Conservation (phyloP, 495 filamentous ascomycete genomes). For the Chaetomium tenue region DNA sequence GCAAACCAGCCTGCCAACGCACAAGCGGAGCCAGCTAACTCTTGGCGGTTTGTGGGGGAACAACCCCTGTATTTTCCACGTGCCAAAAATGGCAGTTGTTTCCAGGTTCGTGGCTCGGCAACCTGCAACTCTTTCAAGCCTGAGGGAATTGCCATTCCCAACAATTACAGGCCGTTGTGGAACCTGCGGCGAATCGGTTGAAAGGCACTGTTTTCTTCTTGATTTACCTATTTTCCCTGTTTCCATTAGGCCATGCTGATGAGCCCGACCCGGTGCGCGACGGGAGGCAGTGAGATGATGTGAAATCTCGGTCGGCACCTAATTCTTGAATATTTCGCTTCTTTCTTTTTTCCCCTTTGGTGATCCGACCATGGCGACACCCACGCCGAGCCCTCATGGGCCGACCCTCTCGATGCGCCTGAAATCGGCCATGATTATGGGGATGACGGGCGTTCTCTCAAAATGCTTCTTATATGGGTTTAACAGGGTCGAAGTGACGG, state of each 20-base stretch:
- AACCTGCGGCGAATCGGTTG: slow-evolving; percentile 7
- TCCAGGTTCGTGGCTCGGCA: slow-evolving; percentile 10
- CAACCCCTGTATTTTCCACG: slow-evolving; percentile 9
- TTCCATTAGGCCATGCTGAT: background rate
- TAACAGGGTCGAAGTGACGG: slow-evolving; percentile 62
- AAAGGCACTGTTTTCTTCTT: background rate
- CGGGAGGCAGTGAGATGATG: slow-evolving; percentile 1
- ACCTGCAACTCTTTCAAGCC: slow-evolving; percentile 4
- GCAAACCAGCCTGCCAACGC: no score
- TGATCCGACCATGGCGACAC: slow-evolving; percentile 15
- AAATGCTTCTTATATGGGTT: slow-evolving; percentile 49
- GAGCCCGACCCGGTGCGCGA: background rate
- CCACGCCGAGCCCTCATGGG: slow-evolving; percentile 25
- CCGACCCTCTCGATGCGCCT: slow-evolving; percentile 55
- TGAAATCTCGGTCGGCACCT: background rate
- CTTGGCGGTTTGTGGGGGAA: slow-evolving; percentile 15
- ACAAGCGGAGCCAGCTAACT: background rate
- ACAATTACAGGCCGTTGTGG: slow-evolving; percentile 12
- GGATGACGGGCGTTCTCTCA: slow-evolving; percentile 46
- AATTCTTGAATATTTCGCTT: background rate
- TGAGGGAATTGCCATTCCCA: slow-evolving; percentile 15
- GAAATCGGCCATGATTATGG: slow-evolving; percentile 55
- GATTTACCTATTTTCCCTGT: background rate
- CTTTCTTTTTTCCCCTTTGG: background rate
- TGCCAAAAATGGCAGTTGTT: background rate